Conservation (phyloP, 2,329 filamentous ascomycete genomes). For the Sphaceloma murrayae region DNA sequence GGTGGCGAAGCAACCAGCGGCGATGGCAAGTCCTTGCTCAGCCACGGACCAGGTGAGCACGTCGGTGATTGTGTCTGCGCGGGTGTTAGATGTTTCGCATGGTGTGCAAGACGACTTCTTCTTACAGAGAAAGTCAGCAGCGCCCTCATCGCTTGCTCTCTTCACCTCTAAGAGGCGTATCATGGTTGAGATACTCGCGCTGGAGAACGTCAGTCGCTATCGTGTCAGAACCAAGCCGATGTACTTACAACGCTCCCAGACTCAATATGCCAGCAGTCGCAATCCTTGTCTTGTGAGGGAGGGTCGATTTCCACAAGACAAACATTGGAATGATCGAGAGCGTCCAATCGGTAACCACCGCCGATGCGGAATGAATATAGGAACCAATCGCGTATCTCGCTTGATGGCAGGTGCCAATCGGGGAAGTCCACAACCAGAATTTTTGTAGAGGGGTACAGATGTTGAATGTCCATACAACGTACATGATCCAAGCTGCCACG, state of each 20-base stretch:
- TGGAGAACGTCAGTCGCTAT: not conserved
- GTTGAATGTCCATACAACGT: slow-evolving; percentile 9
- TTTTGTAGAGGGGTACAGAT: slow-evolving; percentile 4
- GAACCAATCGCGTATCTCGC: slow-evolving; percentile 3
- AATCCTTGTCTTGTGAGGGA: slow-evolving; percentile 2
- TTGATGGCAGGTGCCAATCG: not conserved
- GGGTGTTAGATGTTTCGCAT: not conserved
- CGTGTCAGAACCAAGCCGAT: not conserved
- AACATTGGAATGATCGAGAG: slow-evolving; percentile 10
- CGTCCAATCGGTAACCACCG: slow-evolving; percentile 12
- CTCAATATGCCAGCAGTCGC: slow-evolving; percentile 5
- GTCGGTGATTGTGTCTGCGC: slow-evolving; percentile 7
- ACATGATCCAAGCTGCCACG: not conserved
- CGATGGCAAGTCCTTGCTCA: slow-evolving; percentile 12
- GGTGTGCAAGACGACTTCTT: too few relatives aligned
- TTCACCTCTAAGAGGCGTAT: slow-evolving; percentile 3
- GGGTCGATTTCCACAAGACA: slow-evolving; percentile 6
- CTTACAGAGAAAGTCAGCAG: slow-evolving; percentile 12
- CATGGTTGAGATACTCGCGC: slow-evolving; percentile 10
- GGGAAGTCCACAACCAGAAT: slow-evolving; percentile 11
- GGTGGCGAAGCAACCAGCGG: slow-evolving; percentile 9
- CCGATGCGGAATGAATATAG: slow-evolving; percentile 6
- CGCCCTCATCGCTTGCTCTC: not conserved
- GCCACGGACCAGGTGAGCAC: slow-evolving; percentile 13
- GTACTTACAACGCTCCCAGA: slow-evolving; percentile 6